These are phyloP conservation scores for Gracilaria domingensis DNA, from an alignment of 23 red algal genomes.

Conservation along the genomic window DNA sequence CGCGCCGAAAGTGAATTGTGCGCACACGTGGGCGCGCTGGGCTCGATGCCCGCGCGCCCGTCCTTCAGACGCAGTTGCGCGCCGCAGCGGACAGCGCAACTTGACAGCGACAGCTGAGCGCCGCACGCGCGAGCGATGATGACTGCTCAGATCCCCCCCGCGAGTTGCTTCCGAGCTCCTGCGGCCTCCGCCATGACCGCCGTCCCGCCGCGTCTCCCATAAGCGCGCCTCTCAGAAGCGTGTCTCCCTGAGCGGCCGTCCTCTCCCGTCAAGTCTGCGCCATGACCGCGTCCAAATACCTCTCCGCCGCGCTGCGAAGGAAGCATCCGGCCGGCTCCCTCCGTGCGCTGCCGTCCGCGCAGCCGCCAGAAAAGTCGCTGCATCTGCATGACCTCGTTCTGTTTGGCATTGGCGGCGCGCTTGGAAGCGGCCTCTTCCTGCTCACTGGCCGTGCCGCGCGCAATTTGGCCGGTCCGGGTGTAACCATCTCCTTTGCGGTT, in stretches of 20 bases:
- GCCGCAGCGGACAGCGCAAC: neutral
- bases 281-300: conserved; percentile 31
- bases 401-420: conserved; percentile 83
- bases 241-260: too few relatives aligned
- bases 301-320: conserved; percentile 10
- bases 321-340: neutral
- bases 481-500: conserved; percentile 79
- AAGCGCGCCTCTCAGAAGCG: too few relatives aligned
- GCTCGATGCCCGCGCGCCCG: too few relatives aligned
- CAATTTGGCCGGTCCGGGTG: conserved; percentile 76
- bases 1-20: too few relatives aligned
- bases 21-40: neutral
- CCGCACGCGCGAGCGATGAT: neutral
- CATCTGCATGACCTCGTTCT: conserved; percentile 77
- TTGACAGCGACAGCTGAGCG: neutral
- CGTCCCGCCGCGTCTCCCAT: neutral
- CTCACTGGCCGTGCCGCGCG: conserved; percentile 83
- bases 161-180: neutral
- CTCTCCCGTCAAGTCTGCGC: neutral
- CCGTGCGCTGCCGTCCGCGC: neutral
- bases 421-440: conserved; percentile 91
- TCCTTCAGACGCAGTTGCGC: too few relatives aligned
- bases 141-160: neutral
- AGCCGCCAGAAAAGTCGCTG: conserved; percentile 27
- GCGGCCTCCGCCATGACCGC: neutral